These are phyloP conservation scores for Vicia sativa DNA, from an alignment of 306 rosid genomes.

Conservation along the genomic window DNA sequence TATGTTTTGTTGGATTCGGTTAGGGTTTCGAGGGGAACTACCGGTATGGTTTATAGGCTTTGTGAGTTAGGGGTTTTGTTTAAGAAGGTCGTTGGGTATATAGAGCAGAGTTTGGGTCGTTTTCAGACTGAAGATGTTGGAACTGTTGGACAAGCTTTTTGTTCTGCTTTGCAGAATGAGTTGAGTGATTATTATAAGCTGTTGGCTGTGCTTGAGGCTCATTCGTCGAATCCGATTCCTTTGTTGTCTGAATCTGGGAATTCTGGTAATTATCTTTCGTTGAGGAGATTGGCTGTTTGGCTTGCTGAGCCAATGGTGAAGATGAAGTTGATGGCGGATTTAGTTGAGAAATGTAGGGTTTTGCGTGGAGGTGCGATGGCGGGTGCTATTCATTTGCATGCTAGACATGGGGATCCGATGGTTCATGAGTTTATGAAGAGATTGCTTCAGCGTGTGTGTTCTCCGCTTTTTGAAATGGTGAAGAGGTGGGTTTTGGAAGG, in stretches of 20 bases:
- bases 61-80: constrained; percentile 88
- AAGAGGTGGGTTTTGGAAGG: constrained; percentile 95
- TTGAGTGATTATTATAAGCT: constrained; percentile 85
- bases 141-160: constrained; percentile 89
- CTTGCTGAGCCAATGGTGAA: constrained; percentile 92
- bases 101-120: constrained; percentile 71
- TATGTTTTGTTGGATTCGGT: constrained; percentile 57
- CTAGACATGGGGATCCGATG: constrained; percentile 91
- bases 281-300: constrained; percentile 89
- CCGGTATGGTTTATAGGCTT: constrained; percentile 70
- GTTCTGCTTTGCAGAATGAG: constrained; percentile 96
- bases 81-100: constrained; percentile 72
- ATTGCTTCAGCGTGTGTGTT: constrained; percentile 81
- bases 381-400: constrained; percentile 88
- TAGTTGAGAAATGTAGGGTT: constrained; percentile 88
- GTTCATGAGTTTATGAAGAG: constrained; percentile 85
- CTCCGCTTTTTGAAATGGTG: constrained; percentile 93
- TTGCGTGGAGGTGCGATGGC: constrained; percentile 93
- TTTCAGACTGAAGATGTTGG: constrained; percentile 85
- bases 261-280: constrained; percentile 75
- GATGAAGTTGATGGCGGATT: constrained; percentile 92
- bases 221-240: constrained; percentile 82
- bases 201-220: constrained; percentile 85
- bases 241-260: constrained; percentile 64
- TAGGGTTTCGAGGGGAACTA: constrained; percentile 70